Evolutionary conservation across 1,284 basidiomycete genomes (phyloP).

Genomic region (Xerocomus tenax): DNA sequence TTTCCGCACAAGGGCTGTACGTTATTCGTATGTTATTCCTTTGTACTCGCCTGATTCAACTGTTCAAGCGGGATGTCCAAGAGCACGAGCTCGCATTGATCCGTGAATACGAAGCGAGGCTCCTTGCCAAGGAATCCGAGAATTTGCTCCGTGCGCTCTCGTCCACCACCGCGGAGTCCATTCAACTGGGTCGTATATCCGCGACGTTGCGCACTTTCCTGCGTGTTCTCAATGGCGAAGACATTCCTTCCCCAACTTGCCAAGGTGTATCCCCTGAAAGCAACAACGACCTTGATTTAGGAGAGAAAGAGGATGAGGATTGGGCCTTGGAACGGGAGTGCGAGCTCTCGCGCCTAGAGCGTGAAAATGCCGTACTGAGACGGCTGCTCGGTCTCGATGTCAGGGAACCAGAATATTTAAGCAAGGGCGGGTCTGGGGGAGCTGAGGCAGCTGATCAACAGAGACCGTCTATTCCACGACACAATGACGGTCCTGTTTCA

Average conservation of each 20-base stretch:
- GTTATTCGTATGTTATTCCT: conserved; percentile 30
- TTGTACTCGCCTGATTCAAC: background rate
- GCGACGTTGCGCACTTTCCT: conserved; percentile 67
- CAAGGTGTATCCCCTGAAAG: conserved; percentile 5
- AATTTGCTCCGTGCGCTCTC: conserved; percentile 56
- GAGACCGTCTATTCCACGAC: conserved; percentile 14
- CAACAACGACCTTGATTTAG: conserved; percentile 15
- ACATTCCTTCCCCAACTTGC: conserved; percentile 22
- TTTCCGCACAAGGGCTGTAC: conserved; percentile 85
- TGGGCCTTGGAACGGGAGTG: conserved; percentile 80
- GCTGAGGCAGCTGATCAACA: conserved; percentile 13
- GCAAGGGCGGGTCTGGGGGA: conserved; percentile 4
- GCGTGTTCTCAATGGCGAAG: conserved; percentile 70
- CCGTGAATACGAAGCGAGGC: conserved; percentile 81
- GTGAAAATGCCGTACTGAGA: conserved; percentile 76
- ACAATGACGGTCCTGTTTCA: conserved; percentile 26
- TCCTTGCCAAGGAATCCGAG: conserved; percentile 71
- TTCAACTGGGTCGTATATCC: conserved; percentile 67
- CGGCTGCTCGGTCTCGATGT: conserved; percentile 50
- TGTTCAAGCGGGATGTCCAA: conserved; percentile 80
- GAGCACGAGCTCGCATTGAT: conserved; percentile 87
- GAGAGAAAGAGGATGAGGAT: conserved; percentile 38
- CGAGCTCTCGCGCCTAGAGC: conserved; percentile 74
- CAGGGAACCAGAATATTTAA: conserved; percentile 17
- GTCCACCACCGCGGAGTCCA: conserved; percentile 56